Evolutionary conservation across 129 eudicot genomes (phyloP), one percentile per base, ranked within the genome.

Genomic region (Artemisia argyi): DNA sequence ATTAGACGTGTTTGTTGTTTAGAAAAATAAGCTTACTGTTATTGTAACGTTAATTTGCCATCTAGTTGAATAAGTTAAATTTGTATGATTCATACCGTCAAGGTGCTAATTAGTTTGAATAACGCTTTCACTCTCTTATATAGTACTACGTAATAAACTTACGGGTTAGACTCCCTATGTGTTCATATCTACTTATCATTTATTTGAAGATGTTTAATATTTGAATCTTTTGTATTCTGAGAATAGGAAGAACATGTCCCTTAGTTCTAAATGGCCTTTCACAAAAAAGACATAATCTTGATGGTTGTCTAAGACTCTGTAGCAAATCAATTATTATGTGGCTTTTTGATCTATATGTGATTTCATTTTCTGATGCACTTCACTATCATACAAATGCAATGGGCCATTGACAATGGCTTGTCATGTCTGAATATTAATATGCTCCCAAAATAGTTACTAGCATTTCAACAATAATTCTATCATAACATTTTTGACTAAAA

Each of bases 281-380:
- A 39, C 46, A 39, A 39, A 20, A 50, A 30, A 58, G 24, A 39
- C 57, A 44, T 46, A 2, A 46, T 71, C 10, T 57, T 57, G 66
- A 20, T 71, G 20, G 47, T 71, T 58, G 76, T 71, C 46, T 39
- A 11, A 7, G 0, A 7, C 46, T 49, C 57, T 44, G 57, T 70
- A 70, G 22, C 76, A 58, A 20, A 52, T 13, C 75, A 69, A 69
- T 69, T 52, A 69, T 70, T 20, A 71, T 14, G 20, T 13, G 39
- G 66, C 66, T 42, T 57, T 39, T 19, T 61, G 11, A 39, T 54
- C 7, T 69, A 16, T 54, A 18, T 70, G 35, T 6, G 51, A 10
- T 28, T 72, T 72, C 68, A 73, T 73, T 30, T 48, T 73, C 22
- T 63, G 63, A 28, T 15, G 72, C 65, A 52, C 53, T 7, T 19